These are phyloP conservation scores for Colletotrichum sp. DNA, from an alignment of 2,329 filamentous ascomycete genomes.

Conservation along the genomic window DNA sequence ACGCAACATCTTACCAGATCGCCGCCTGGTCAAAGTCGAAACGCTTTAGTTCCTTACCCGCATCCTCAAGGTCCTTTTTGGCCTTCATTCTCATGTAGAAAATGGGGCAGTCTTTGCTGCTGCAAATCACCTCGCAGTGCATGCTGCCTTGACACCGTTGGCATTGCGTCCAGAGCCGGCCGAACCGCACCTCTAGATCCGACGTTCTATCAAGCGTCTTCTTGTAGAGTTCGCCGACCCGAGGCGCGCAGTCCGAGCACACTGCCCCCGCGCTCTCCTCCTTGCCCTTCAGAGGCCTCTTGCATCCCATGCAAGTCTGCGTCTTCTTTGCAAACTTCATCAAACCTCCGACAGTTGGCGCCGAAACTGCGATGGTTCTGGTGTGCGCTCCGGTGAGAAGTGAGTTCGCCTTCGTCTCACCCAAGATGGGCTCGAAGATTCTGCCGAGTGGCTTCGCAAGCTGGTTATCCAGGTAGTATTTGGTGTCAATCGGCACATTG, in stretches of 20 bases:
- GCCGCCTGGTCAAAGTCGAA: constrained; percentile 88
- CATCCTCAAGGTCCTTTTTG: constrained; percentile 97
- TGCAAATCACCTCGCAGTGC: constrained; percentile 98
- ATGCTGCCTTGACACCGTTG: constrained; percentile 97
- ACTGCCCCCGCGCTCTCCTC: constrained; percentile 85
- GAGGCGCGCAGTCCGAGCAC: constrained; percentile 82
- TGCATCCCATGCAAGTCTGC: constrained; percentile 98
- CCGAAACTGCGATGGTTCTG: constrained; percentile 90
- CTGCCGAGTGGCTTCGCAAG: constrained; percentile 91
- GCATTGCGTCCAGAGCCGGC: constrained; percentile 95
- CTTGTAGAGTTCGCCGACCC: constrained; percentile 91
- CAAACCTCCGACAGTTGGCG: constrained; percentile 86
- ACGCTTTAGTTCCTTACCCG: constrained; percentile 83
- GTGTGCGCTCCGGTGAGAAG: constrained; percentile 94
- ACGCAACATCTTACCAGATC: constrained; percentile 47
- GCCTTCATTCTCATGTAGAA: constrained; percentile 99
- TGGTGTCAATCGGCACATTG: constrained; percentile 97
- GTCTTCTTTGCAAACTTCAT: constrained; percentile 99
- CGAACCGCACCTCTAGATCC: constrained; percentile 92
- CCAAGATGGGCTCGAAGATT: constrained; percentile 97
- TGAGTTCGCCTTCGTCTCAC: constrained; percentile 86
- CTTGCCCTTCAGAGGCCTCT: constrained; percentile 86
- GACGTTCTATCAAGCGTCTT: constrained; percentile 87
- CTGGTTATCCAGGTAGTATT: constrained; percentile 98
- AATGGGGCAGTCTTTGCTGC: constrained; percentile 94